Conservation (phyloP, 345 rosid genomes). For the Ceriops tagal region DNA sequence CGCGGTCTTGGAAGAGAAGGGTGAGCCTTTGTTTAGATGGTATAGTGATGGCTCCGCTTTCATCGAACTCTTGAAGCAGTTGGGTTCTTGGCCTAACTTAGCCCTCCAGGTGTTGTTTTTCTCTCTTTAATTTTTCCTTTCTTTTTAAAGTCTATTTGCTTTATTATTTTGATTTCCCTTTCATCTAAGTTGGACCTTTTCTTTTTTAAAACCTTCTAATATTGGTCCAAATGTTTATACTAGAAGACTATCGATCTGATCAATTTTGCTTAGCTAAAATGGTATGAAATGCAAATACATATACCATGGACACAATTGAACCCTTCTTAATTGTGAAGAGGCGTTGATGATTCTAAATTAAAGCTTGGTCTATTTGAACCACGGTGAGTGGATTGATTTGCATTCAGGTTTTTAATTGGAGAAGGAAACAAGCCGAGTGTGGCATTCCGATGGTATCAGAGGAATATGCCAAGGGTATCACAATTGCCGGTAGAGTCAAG, state of each 20-base stretch:
- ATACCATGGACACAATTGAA: too few species aligned
- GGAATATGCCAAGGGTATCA: constrained; percentile 75
- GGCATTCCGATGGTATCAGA: constrained; percentile 54
- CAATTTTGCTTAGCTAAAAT: too few species aligned
- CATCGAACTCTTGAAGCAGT: constrained; percentile 55
- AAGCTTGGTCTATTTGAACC: too few species aligned
- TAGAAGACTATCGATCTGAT: too few species aligned
- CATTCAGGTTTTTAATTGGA: constrained; percentile 71
- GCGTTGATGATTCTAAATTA: too few species aligned
- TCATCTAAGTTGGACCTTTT: not conserved
- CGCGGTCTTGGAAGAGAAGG: constrained; percentile 54
- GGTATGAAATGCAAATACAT: too few species aligned
- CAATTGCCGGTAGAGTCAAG: constrained; percentile 56
- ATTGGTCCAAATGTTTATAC: too few species aligned
- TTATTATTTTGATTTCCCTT: not conserved
- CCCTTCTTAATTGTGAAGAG: too few species aligned
- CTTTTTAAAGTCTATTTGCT: not conserved
- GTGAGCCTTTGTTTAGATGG: constrained; percentile 32
- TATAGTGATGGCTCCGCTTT: constrained; percentile 45
- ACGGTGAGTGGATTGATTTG: too few species aligned
- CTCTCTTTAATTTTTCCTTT: not conserved
- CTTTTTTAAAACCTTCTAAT: too few species aligned
- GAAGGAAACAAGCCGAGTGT: constrained; percentile 45
- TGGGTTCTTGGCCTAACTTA: constrained; percentile 45
- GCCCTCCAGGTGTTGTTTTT: constrained; percentile 53